Percentiles rank a stretch among this genome's conserved stretches.
Conservation (phyloP, 805 yeast species). For the Saccharomycopsis javanensis region DNA sequence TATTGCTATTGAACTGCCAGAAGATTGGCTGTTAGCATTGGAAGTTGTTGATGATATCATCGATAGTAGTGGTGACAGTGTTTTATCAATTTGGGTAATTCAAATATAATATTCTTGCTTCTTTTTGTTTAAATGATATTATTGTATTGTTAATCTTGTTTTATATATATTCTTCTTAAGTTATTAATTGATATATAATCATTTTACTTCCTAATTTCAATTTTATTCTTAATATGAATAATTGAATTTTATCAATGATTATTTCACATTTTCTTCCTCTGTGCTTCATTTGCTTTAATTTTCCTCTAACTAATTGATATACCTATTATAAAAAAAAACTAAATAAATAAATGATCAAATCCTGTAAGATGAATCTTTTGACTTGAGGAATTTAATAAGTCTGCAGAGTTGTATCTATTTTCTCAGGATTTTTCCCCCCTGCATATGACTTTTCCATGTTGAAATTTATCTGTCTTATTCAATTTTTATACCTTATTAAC, state of each 20-base stretch:
- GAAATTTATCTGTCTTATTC: background rate
- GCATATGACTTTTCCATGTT: too few relatives aligned
- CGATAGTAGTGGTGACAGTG: constrained; percentile 32
- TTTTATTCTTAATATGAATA: background rate
- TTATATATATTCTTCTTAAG: background rate
- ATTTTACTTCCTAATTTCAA: background rate
- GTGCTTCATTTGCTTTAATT: background rate
- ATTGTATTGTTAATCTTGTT: background rate
- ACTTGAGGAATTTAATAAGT: too few relatives aligned
- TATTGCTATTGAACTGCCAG: constrained; percentile 74
- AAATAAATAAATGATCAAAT: too few relatives aligned
- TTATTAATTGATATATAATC: too few relatives aligned
- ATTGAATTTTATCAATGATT: background rate
- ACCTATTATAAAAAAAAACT: background rate
- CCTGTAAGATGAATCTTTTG: too few relatives aligned
- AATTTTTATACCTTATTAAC: too few relatives aligned
- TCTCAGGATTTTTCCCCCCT: too few relatives aligned
- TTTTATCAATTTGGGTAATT: constrained; percentile 34
- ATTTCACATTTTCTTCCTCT: background rate
- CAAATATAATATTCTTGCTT: constrained; percentile 13
- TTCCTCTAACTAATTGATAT: background rate
- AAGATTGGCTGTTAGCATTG: constrained; percentile 80
- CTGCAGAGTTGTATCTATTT: too few relatives aligned
- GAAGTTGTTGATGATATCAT: constrained; percentile 48
- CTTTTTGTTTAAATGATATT: background rate